Base-by-base conservation (phyloP, 179 eudicot genomes). In the Corrigiola litoralis region DNA sequence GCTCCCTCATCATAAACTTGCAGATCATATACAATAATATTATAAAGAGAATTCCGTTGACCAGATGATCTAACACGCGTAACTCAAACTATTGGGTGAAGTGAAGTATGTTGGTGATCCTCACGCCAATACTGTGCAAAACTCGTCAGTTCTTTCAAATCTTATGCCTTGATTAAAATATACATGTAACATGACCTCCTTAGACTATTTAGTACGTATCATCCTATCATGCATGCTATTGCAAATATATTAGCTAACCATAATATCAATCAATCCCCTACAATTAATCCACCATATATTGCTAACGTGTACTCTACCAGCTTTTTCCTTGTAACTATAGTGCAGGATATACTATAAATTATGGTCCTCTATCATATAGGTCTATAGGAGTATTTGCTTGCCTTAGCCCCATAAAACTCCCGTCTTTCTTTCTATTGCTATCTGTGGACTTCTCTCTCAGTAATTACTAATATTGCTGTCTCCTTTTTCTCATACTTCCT, bases 221-320 rank as follows among this genome's bases (percentile, higher is more conserved):
- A 34, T 18, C 45, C 23, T 18, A 57, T 34, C 6, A 37, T 21
- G 2, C 47, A 65, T 52, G 32, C 23, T 44, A 2, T 24, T 67
- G 33, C 54, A 41, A 31, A 61, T 11, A 63, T 38, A 36, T 50
- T 46, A 63, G 42, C 58, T 64, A 29, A 71, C 58, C 75, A 63
- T 54, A 56, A 45, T 55, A 49, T 56, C 58, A 45, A 63, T 54
- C 17, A 44, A 47, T 40, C n/a, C 47, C 49, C 74, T 41, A 36
- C 58, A 63, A 57, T 56, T 47, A 64, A 64, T 57, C 69, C 41
- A 56, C 52, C 52, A 45, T n/a, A 56, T 21, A 20, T 64, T 56
- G 20, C 9, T 71, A 44, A 38, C 69, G 65, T 65, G 60, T 58
- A 71, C 60, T 65, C 65, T 38, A 54, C 42, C 65, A 27, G 4